These are phyloP conservation scores for Anisodus tanguticus DNA, from an alignment of 257 asterid genomes.

Conservation along the genomic window DNA sequence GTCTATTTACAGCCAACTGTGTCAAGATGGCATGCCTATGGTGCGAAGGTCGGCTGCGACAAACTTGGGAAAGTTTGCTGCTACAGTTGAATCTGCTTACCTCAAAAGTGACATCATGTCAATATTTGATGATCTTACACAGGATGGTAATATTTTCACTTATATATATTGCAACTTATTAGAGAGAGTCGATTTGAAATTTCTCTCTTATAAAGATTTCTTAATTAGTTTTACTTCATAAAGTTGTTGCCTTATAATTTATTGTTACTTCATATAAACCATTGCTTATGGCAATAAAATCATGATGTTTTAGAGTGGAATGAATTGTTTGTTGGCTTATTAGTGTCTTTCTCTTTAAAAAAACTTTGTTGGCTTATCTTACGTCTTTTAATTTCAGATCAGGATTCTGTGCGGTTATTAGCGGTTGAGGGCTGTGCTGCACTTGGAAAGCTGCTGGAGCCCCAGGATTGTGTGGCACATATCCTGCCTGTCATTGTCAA, in stretches of 20 bases:
- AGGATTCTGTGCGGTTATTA: constrained; percentile 86
- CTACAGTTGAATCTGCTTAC: constrained; percentile 53
- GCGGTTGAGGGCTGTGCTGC: constrained; percentile 98
- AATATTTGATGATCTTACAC: constrained; percentile 58
- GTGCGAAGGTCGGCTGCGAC: constrained; percentile 95
- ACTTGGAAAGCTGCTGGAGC: constrained; percentile 90
- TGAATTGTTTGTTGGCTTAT: neutral
- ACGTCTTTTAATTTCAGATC: constrained; percentile 53
- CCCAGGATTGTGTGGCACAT: constrained; percentile 88
- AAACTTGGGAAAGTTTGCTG: constrained; percentile 59
- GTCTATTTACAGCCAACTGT: constrained; percentile 74
- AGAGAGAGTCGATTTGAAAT: neutral
- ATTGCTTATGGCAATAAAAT: neutral
- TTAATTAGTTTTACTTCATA: neutral
- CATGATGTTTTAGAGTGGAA: neutral
- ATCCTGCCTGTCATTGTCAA: constrained; percentile 87
- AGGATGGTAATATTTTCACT: constrained; percentile 45
- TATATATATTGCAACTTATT: neutral
- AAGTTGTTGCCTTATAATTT: neutral
- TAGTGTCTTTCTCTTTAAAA: neutral
- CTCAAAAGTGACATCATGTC: constrained; percentile 56
- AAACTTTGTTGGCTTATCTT: neutral
- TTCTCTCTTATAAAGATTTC: neutral
- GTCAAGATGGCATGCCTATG: constrained; percentile 98
- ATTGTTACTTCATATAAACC: neutral